Percentiles rank a stretch among this genome's conserved stretches.
Evolutionary conservation across 192 early-diverging fungal species (phyloP).

Genomic region (Gorgonomyces haynaldii): DNA sequence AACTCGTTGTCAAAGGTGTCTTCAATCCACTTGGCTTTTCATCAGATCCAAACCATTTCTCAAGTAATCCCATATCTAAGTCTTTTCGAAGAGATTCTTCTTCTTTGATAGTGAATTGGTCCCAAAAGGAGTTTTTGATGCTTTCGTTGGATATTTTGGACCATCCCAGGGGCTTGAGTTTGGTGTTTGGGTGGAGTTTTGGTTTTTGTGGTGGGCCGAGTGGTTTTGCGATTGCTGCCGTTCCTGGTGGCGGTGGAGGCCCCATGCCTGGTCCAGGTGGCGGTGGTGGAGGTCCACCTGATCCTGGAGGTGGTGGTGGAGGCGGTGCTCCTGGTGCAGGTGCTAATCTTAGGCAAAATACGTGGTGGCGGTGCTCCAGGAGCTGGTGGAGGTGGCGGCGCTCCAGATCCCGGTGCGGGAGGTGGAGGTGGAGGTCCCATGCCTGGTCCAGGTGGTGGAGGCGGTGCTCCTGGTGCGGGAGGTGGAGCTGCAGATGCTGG

Average conservation of each 20-base stretch:
- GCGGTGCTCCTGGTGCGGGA: slow-evolving; percentile 7
- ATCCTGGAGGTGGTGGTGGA: slow-evolving; percentile 8
- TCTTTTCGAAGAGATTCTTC: no score
- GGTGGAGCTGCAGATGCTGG: slow-evolving; percentile 8
- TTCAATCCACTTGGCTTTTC: background rate
- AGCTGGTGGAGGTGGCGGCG: slow-evolving; percentile 10
- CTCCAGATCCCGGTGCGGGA: no score
- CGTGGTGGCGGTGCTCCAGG: no score
- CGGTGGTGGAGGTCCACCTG: slow-evolving; percentile 13
- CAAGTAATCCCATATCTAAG: no score
- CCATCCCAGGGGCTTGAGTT: slow-evolving; percentile 15
- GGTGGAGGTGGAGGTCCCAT: slow-evolving; percentile 7
- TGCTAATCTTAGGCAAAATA: no score
- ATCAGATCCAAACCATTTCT: background rate
- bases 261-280: slow-evolving; percentile 6
- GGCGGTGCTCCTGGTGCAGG: slow-evolving; percentile 8
- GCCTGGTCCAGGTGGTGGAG: slow-evolving; percentile 7
- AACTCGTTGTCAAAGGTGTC: slow-evolving; percentile 16
- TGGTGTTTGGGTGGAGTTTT: slow-evolving; percentile 11
- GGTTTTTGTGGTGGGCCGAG: slow-evolving; percentile 12
- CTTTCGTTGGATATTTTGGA: slow-evolving; percentile 11
- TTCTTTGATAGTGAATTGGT: no score
- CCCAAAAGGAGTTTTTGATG: no score
- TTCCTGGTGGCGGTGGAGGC: slow-evolving; percentile 7
- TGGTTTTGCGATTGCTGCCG: no score